These are phyloP conservation scores for Mrakia gelida DNA, from an alignment of 768 basidiomycete species.

Conservation along the genomic window DNA sequence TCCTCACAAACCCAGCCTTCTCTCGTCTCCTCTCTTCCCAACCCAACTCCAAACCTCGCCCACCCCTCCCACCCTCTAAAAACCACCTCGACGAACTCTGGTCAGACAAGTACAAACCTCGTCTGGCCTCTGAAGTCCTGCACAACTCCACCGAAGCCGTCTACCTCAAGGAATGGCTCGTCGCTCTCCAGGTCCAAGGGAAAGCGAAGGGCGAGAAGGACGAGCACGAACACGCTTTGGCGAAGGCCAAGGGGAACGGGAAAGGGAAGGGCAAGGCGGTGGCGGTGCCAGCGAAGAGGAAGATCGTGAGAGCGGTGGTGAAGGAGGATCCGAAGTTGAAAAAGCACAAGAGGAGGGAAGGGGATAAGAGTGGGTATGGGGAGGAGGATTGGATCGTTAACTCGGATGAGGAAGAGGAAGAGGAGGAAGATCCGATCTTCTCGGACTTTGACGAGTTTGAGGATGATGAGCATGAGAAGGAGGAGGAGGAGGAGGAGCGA, in stretches of 20 bases:
- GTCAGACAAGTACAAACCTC: slow-evolving; percentile 42
- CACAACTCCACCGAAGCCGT: slow-evolving; percentile 42
- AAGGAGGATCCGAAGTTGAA: slow-evolving; percentile 33
- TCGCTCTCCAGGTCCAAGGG: slow-evolving; percentile 38
- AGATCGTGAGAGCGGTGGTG: slow-evolving; percentile 40
- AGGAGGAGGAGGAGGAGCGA: slow-evolving; percentile 16
- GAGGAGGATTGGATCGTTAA: slow-evolving; percentile 44
- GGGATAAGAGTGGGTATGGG: neutral
- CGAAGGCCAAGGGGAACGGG: neutral
- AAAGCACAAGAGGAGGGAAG: slow-evolving; percentile 19
- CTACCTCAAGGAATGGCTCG: slow-evolving; percentile 44
- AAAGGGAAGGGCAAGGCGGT: slow-evolving; percentile 18
- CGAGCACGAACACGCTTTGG: neutral
- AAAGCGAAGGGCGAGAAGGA: neutral
- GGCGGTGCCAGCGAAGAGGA: slow-evolving; percentile 13
- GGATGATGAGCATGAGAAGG: slow-evolving; percentile 11
- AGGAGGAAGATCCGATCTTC: slow-evolving; percentile 40
- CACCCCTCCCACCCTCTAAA: slow-evolving; percentile 34
- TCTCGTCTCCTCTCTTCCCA: slow-evolving; percentile 2
- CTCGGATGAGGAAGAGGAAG: slow-evolving; percentile 27
- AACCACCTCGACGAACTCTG: slow-evolving; percentile 37
- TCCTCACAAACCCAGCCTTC: slow-evolving; percentile 23
- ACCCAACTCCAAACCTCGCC: neutral
- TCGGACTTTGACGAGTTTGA: slow-evolving; percentile 26
- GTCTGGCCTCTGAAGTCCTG: slow-evolving; percentile 38